Evolutionary conservation across 169 alveolate genomes (phyloP), one percentile per base, ranked within the genome.

Genomic region (Condylostoma magnum): DNA sequence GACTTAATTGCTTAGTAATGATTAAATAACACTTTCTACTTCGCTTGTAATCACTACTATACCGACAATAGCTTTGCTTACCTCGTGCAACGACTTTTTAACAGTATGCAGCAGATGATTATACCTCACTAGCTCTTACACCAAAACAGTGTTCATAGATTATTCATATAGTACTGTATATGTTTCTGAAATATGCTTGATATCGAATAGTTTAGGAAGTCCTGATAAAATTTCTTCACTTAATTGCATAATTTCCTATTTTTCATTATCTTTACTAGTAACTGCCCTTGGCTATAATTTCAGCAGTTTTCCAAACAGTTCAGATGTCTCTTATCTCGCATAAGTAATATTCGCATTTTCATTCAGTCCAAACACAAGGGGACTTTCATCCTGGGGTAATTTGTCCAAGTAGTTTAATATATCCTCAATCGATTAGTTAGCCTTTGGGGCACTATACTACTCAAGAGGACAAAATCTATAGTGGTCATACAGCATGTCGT

Each of bases 121-220:
- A 85, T 89, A 94, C 75, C 98, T 83, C 0, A 91, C 81, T 48
- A 92, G 86, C 79, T 94, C 98, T 84, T 94, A 89, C 44, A 87
- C 70, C 38, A 94, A 89, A 2, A 94, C 98, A 4, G 96, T 92
- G 66, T 90, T 91, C 95, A 91, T 90, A 50, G 94, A 78, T 81
- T 92, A 96, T 38, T 85, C 79, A 83, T 94, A 94, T 36, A 85
- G 83, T 6, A 91, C 85, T 51, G 95, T 95, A 77, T 83, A 94
- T 84, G 86, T 86, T 38, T 78, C 69, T 36, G 77, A 70, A 22
- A 90, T 90, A 15, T 63, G 52, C 38, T 81, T 93, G 20, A 85
- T 66, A 58, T 93, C 93, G 72, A 93, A 90, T 31, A 60, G 74
- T 5, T 89, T 83, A 0, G 94, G 94, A 12, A 94, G 84, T 41